A percentile compares a stretch with the other conserved stretches of the same genome.
Conservation (phyloP, 2,329 filamentous ascomycete species). For the Fusarium sp. region DNA sequence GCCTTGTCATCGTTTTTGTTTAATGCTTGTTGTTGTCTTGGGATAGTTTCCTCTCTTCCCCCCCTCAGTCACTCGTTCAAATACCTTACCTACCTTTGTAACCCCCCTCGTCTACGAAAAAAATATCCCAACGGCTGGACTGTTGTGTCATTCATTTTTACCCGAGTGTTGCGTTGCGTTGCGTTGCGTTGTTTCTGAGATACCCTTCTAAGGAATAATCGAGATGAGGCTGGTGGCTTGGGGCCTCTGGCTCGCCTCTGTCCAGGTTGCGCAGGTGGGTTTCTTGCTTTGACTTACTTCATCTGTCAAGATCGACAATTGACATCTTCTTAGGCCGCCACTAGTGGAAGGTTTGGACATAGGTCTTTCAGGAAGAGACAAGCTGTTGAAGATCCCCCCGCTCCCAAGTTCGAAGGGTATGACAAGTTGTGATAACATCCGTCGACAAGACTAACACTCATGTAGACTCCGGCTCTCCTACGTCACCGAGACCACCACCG, state of each 20-base stretch:
- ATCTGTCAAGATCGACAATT: not conserved
- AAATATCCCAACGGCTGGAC: slow-evolving; percentile 39
- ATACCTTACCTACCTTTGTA: not conserved
- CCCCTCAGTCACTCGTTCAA: slow-evolving; percentile 22
- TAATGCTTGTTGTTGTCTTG: not conserved
- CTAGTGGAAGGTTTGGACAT: slow-evolving; percentile 20
- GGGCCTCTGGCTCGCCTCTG: slow-evolving; percentile 29
- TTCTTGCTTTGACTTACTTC: not conserved
- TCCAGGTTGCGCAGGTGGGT: slow-evolving; percentile 35
- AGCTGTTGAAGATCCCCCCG: slow-evolving; percentile 12
- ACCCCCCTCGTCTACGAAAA: not conserved
- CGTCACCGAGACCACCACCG: slow-evolving; percentile 38
- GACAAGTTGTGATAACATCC: not conserved
- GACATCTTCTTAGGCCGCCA: slow-evolving; percentile 28
- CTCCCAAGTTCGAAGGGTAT: slow-evolving; percentile 40
- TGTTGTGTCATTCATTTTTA: slow-evolving; percentile 32
- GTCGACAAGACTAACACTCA: slow-evolving; percentile 3
- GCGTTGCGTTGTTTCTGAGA: not conserved
- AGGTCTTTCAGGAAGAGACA: slow-evolving; percentile 30
- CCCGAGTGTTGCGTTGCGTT: not conserved
- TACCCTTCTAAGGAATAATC: not conserved
- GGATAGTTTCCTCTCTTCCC: slow-evolving; percentile 2
- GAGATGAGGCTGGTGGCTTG: slow-evolving; percentile 26
- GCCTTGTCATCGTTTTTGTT: slow-evolving; percentile 2
- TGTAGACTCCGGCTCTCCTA: slow-evolving; percentile 38